These are phyloP conservation scores for Didymosphaeria variabile DNA, from an alignment of 2,329 filamentous ascomycete genomes.

Conservation along the genomic window DNA sequence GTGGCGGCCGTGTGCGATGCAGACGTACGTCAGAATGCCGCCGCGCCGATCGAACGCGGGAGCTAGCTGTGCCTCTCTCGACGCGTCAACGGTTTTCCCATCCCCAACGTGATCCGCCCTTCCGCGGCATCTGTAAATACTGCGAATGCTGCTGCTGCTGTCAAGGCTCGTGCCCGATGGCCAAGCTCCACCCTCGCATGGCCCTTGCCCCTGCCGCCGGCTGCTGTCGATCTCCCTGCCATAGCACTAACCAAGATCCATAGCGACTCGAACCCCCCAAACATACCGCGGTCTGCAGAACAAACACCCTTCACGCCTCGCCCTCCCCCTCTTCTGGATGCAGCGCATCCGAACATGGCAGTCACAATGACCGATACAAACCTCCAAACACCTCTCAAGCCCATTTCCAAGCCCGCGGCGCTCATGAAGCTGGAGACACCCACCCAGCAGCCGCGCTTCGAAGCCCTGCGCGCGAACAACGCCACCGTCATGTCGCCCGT, in stretches of 20 bases:
- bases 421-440: constrained; percentile 40
- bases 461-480: constrained; percentile 30
- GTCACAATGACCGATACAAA: constrained; percentile 36
- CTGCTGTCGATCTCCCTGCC: constrained; percentile 23
- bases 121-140: background rate
- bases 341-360: constrained; percentile 19
- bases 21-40: constrained; percentile 9
- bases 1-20: constrained; percentile 8
- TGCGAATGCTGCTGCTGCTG: background rate
- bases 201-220: constrained; percentile 41
- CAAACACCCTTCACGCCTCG: constrained; percentile 5
- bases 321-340: constrained; percentile 27
- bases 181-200: constrained; percentile 19
- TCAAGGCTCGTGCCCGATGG: constrained; percentile 9
- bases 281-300: constrained; percentile 18
- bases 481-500: constrained; percentile 79
- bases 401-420: constrained; percentile 30
- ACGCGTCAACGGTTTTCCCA: background rate
- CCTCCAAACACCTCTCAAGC: constrained; percentile 35
- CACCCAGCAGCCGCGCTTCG: constrained; percentile 32
- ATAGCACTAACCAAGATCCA: constrained; percentile 24
- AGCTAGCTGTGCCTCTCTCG: background rate
- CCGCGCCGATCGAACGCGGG: background rate
- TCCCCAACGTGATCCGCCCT: background rate
- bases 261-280: constrained; percentile 9